Evolutionary conservation across 345 rosid genomes (phyloP), one percentile per base, ranked within the genome.

Genomic region (Cardiospermum halicacabum): DNA sequence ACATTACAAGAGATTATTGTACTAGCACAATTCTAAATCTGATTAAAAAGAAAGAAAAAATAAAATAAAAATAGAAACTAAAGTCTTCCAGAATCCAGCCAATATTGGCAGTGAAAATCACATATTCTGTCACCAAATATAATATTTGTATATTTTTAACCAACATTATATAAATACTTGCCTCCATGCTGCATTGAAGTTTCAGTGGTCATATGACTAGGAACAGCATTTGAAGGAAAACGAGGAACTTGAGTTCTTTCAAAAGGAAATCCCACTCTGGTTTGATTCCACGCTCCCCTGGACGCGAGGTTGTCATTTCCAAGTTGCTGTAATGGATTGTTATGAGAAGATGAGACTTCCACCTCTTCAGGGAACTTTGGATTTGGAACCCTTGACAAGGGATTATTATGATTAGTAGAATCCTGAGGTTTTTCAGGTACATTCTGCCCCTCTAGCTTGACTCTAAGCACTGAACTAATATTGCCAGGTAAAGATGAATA

Each of bases 221-320:
- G 69, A 68, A 72, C 64, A 31, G 72, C 56, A 75, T 75, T 79
- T 16, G 78, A 56, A 67, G 86, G 58, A 69, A 84, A 81, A 56
- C 83, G 77, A 15, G 82, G 81, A 67, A 76, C 74, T 61, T 81
- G 85, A 45, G 82, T 72, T 74, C 76, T 76, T 62, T 84, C 88
- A 42, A 73, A 73, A 0, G 80, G 70, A 9, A 75, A 59, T 19
- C 83, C 85, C 16, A 65, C 67, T 67, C 68, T 76, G 66, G 65
- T 80, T 60, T 78, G 85, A 71, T 66, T 81, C 85, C 88, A 77
- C 13, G 51, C 56, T 37, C 67, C 69, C 72, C 80, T 74, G 45
- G 83, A 69, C 50, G 77, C 63, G 64, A 78, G 71, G 53, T 27
- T 56, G 47, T 78, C 88, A 53, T 80, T 77, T 58, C 80, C 82